Base-by-base conservation (phyloP, 805 yeast genomes). In the Suhomyces sp. region DNA sequence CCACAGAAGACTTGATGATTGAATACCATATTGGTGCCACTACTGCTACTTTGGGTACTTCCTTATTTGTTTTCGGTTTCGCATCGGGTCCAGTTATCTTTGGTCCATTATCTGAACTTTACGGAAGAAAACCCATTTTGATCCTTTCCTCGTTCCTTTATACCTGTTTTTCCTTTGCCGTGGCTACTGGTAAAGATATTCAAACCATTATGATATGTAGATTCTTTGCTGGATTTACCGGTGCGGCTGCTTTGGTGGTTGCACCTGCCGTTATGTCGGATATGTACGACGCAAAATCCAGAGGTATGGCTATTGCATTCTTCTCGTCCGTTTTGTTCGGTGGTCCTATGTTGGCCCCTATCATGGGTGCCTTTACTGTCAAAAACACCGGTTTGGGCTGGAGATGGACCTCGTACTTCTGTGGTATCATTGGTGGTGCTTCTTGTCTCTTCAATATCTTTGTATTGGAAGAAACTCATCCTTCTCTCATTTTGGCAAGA, bases 231-330 rank as follows among this genome's bases (percentile, higher is more conserved):
- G 96, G 96, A 50, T 79, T 85, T 62, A 70, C 86, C 52, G 97
- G 96, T 58, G 90, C 94, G 19, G 90, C 94, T 40, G 90, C 96
- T 1, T 66, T 91, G 63, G 94, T 88, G 29, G 90, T 89, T 44
- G 90, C 85, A 8, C 96, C 96, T 29, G 97, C 96, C 49, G 80
- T 87, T 0, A 86, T 90, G 74, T 88, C 96, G 8, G 97, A 91
- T 68, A 78, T 90, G 78, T 90, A 83, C 65, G 81, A 80, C 57
- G 83, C 84, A 53, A 67, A 67, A 40, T 65, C 76, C 19, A 82
- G 97, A 71, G 97, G 97, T 60, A 80, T 78, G 48, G 96, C 96
- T 17, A 77, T 90, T 60, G 75, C 86, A 8, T 58, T 86, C n/a
- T 90, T 90, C 61, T 77, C 90, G 1, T 78, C 88, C 72, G 82